Evolutionary conservation across 306 rosid species (phyloP), one percentile per base, ranked within the genome.

Genomic region (Argentina anserina): DNA sequence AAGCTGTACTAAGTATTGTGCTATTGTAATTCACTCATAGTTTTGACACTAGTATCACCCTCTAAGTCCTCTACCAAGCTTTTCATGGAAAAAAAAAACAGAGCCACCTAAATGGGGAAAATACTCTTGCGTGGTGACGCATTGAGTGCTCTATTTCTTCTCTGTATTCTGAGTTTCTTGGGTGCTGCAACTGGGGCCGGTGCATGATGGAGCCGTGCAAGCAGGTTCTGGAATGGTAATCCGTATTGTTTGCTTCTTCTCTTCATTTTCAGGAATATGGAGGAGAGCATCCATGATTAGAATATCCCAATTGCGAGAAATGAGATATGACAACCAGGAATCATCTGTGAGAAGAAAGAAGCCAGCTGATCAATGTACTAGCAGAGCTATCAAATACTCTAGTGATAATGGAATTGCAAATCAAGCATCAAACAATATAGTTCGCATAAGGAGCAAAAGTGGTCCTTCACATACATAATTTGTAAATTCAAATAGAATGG

Each of bases 241-340:
- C 70, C 99, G 89, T 76, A 89, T 6, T 0, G 96, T 84, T 81
- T 56, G 90, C 39, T 79, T 76, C 74, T 77, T 87, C 72, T 79
- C 96, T 67, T 91, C 95, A 52, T 94, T 91, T 69, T 78, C 90
- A 71, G 99, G 97, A 75, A 90, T 82, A 80, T 91, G 85, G 25
- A 94, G 88, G 62, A 91, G 97, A 67, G 97, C 96, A 72, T 94
- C 92, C 96, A 94, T 91, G 80, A 91, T 69, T 69, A 94, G 78
- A 59, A 94, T 89, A 49, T 94, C 93, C 99, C 99, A 94, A 75
- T 91, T 92, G 5, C 84, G 95, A 75, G 85, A 80, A 74, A 78
- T 75, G 75, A 89, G 65, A 81, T 67, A 91, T 8, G 97, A 87
- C 72, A 86, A 75, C 99, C 99, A 91, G 29, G 82, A 50, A 62